Evolutionary conservation across 352 stramenopile species (phyloP).

Genomic region (Phytophthora vignae): DNA sequence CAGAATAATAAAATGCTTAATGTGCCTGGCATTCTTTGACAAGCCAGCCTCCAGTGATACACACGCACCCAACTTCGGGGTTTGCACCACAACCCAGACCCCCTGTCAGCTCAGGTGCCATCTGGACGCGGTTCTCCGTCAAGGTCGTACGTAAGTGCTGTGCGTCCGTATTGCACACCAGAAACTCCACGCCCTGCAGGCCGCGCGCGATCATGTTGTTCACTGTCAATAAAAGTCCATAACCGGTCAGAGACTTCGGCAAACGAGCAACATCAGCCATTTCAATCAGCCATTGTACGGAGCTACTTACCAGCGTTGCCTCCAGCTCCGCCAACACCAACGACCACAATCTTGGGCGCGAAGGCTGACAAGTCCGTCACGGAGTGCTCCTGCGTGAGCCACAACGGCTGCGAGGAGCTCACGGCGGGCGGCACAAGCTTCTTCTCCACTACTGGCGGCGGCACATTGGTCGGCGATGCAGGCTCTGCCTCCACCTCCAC

Average conservation of each 20-base stretch:
- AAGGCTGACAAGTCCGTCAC: slow-evolving; percentile 75
- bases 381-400: slow-evolving; percentile 75
- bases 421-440: slow-evolving; percentile 52
- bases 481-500: neutral
- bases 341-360: slow-evolving; percentile 87
- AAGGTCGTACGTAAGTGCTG: slow-evolving; percentile 92
- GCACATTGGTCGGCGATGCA: slow-evolving; percentile 12
- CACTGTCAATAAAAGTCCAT: slow-evolving; percentile 44
- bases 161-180: slow-evolving; percentile 93
- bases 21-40: neutral
- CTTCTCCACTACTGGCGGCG: slow-evolving; percentile 23
- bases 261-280: neutral
- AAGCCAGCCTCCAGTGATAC: neutral
- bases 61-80: slow-evolving; percentile 72
- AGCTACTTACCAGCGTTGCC: slow-evolving; percentile 77
- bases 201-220: slow-evolving; percentile 92
- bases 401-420: slow-evolving; percentile 76
- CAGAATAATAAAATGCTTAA: neutral
- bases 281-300: neutral
- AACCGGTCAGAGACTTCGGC: neutral
- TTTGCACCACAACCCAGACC: slow-evolving; percentile 86
- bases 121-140: slow-evolving; percentile 92
- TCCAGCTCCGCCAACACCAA: slow-evolving; percentile 88
- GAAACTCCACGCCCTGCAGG: slow-evolving; percentile 85
- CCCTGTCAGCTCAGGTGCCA: slow-evolving; percentile 87